Evolutionary conservation across 208 protist species (phyloP), one percentile per base, ranked within the genome.

Genomic region (Trypanosoma avium): DNA sequence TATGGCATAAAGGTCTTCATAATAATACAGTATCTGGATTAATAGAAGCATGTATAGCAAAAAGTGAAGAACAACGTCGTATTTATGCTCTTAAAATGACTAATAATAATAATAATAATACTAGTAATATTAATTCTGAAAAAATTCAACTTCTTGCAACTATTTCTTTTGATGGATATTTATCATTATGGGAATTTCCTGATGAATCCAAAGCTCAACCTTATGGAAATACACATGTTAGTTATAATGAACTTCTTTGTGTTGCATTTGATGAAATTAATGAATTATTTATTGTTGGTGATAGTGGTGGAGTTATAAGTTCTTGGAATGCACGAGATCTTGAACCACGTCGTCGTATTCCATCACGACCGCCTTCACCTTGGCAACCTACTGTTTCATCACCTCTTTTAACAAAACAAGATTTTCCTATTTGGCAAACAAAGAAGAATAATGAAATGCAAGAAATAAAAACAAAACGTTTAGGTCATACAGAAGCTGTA

Each of bases 131-230:
- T n/a, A n/a, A n/a, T n/a, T n/a, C n/a, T n/a, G 27, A 27, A 52
- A 12, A 5, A 6, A 48, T 48, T 38, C 71, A 72, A 32, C 58
- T 73, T 15, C 49, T 87, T 30, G 64, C 74, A 10, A 82, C 84
- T 12, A 61, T 80, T n/a, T 71, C 71, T 21, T 90, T 79, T 57
- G 84, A 90, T 53, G 84, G 84, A 1, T 65, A 67, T 42, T 46
- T 90, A 13, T 64, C 52, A 12, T 19, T 81, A 12, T 87, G 80
- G 84, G 65, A 48, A 40, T 22, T 61, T 32, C 40, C 64, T 21
- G 54, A 67, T 12, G 30, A 71, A 13, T 9, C 43, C 7, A 61
- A 42, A n/a, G 61, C 68, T 3, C 7, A 56, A 5, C 46, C 45
- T 3, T 35, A 69, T 22, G 61, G 43, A 12, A 29, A 57, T 13